Evolutionary conservation across 345 rosid genomes (phyloP), one percentile per base, ranked within the genome.

Genomic region (Bruguiera gymnorhiza): DNA sequence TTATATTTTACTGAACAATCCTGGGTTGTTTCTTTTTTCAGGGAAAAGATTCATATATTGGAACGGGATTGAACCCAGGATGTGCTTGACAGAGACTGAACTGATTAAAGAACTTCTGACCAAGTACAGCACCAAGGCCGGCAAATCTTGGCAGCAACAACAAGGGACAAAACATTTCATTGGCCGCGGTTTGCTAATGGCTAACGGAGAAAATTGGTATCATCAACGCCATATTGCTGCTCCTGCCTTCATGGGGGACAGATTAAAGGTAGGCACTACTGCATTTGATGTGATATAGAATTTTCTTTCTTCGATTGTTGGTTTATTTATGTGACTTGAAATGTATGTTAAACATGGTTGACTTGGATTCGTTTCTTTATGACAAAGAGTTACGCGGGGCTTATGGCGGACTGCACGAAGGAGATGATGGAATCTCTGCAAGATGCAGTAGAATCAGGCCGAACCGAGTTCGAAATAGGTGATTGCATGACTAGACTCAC

Each of bases 111-210:
- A 90, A 65, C 74, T 92, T 11, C 65, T 95, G 9, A 75, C 85
- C 13, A 95, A 88, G 78, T 83, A 90, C 74, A 89, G 88, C 74
- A 79, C 85, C 0, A 82, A 80, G 23, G 83, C 97, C 1, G 99
- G 99, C 0, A 95, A 87, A 70, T 92, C 99, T 5, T 95, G 98
- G 99, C 77, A 87, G 13, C 99, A 95, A 30, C 98, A 87, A 52
- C 89, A 95, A 72, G 99, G 99, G 5, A 63, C 94, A 0, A 90
- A 92, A 66, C 90, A 91, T 79, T 95, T 95, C 67, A 85, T 90
- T 1, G 99, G 99, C 0, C 80, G 81, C 30, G 99, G 97, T 9
- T 71, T 95, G 55, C 73, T 95, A 63, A 88, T 88, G 94, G 94
- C 90, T 1, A 88, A 88, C 73, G 94, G 92, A 0, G 74, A 74